phyloP scores from a whole-genome alignment of 345 rosid species.

The Diplotaxis tenuifolia region DNA sequence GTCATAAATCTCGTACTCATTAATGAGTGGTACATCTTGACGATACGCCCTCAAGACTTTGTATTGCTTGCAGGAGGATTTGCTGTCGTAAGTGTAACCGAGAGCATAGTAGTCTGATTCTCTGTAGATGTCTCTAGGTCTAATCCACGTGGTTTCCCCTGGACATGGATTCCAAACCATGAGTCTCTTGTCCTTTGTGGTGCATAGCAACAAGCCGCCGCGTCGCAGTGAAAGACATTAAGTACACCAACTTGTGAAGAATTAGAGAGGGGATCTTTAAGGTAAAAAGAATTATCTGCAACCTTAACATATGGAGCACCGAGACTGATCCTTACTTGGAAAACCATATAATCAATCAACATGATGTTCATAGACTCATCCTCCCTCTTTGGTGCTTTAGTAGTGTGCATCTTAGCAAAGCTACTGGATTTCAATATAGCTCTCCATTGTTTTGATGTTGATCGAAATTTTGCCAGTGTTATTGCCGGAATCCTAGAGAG shows the following conservation, averaged over 20 bases:
- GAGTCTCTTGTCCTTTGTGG: not conserved
- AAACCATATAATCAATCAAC: not conserved
- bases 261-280: not conserved
- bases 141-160: not conserved
- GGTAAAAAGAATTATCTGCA: not conserved
- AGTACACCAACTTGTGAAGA: not conserved
- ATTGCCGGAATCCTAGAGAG: not conserved
- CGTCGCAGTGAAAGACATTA: not conserved
- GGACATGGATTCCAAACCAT: conserved; percentile 11
- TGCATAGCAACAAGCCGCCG: not conserved
- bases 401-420: not conserved
- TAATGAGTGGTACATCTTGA: not conserved
- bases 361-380: not conserved
- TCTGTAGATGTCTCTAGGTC: not conserved
- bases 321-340: not conserved
- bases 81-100: conserved; percentile 1
- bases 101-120: not conserved
- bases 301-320: not conserved
- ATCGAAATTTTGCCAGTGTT: not conserved
- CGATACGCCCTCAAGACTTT: not conserved
- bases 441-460: not conserved
- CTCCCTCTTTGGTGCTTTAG: not conserved
- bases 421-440: not conserved
- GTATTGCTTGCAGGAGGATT: not conserved
- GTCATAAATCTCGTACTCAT: not conserved